Base-by-base conservation (phyloP, 768 basidiomycete genomes). In the Boletus vinaceobasis region DNA sequence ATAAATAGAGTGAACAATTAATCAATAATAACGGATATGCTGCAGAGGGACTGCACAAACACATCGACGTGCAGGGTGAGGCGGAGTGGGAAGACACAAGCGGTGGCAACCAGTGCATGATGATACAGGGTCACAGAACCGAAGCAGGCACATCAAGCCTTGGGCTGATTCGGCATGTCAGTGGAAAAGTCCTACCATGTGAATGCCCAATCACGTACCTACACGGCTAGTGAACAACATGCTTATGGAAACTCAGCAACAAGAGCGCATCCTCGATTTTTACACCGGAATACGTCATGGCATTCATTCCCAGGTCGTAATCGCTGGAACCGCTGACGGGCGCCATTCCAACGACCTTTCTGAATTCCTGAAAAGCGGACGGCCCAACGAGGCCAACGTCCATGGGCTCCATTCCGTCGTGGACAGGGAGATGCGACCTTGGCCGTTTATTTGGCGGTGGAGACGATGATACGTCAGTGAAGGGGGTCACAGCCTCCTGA, bases 211-310 rank as follows among this genome's bases (percentile, higher is more conserved):
- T 43, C 17, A 60, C 62, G 13, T 56, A 69, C 68, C 63, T 65
- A 62, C 56, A 61, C 27, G 57, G 44, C 75, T 73, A 84, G 56
- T 80, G 83, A 60, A 81, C 79, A 59, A 77, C 76, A 60, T 85
- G 82, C 43, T 85, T 82, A 64, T 87, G 84, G 74, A 91, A 91
- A 67, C 82, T 83, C 58, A 91, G 77, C 48, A 91, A 74, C 38
- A 91, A 71, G 32, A 88, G 71, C 5, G 88, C 88, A 61, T 91
- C 88, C 69, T 90, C 88, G 48, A 88, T 76, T 63, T 77, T 83
- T 57, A 87, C 81, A 45, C 83, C 83, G 54, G 76, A 79, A 56
- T 70, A 77, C 40, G 64, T 70, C 45, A 61, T 52, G 13, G 73
- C 64, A 44, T 58, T 60, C 63, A 65, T 46, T 48, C 69, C 69